Evolutionary conservation across 768 basidiomycete genomes (phyloP), one percentile per base, ranked within the genome.

Genomic region (Phlegmacium glaucopus): DNA sequence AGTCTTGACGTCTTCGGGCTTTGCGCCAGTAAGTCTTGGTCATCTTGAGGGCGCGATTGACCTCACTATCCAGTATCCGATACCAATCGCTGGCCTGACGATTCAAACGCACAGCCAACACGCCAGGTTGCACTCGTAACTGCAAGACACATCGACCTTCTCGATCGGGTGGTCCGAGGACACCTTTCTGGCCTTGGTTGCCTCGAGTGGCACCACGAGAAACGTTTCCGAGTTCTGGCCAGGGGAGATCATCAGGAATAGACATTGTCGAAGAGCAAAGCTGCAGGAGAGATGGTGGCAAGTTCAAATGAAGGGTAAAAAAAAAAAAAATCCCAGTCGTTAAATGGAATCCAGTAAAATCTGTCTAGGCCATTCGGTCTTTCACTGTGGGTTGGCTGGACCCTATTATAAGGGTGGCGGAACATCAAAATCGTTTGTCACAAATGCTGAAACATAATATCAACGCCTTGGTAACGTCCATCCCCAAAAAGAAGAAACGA

Each of bases 1-100:
- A 90, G 68, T 90, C 88, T 67, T 90, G 88, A 51, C 88, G 80
- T 66, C 88, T 72, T 48, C 83, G 72, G n/a, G 82, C 77, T 61
- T 90, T 90, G 53, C 88, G 75, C 88, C 88, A 90, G 63, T 87
- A 90, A 1, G 86, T 90, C 69, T 90, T 90, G 25, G 88, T 90
- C 54, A 88, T 71, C 63, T 90, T 90, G 57, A 90, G 79, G 12
- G 88, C 88, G 52, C 81, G 78, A 60, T 80, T 89, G 49, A 90
- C 88, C 65, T 90, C 85, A 61, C 68, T 73, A 66, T 90, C 88
- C 53, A 90, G 83, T 18, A 68, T 79, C 50, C 85, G 79, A 63
- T 90, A 90, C 87, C 87, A 90, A 51, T 90, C 88, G 65, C 84
- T 89, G 12, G 87, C 75, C 55, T 85, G 82, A 29, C 80, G 77